Evolutionary conservation across 345 rosid genomes (phyloP).

Genomic region (Moricandia moricandioides): DNA sequence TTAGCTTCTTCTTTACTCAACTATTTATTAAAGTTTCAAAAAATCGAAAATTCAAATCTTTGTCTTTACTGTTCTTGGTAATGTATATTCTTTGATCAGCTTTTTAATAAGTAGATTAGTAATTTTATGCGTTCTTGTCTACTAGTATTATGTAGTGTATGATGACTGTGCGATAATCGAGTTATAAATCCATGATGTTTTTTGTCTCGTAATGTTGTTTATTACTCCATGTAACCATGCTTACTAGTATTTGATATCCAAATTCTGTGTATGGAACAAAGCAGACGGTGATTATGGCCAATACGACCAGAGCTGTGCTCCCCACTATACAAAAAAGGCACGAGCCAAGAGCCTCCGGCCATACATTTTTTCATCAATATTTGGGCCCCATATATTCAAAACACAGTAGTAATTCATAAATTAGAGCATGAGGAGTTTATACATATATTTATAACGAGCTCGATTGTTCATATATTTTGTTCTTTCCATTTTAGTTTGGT

Average conservation of each 20-base stretch:
- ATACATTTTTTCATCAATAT: too few relatives aligned
- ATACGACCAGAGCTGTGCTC: neutral
- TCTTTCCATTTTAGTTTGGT: too few relatives aligned
- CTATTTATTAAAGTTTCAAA: slow-evolving; percentile 27
- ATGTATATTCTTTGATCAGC: slow-evolving; percentile 11
- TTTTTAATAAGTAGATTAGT: neutral
- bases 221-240: neutral
- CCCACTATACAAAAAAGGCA: too few relatives aligned
- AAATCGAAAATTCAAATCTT: slow-evolving; percentile 1
- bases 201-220: neutral
- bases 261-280: slow-evolving; percentile 5
- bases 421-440: too few relatives aligned
- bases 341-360: too few relatives aligned
- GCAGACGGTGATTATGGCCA: neutral
- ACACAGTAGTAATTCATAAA: too few relatives aligned
- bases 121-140: slow-evolving; percentile 3
- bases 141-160: neutral
- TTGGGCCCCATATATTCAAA: too few relatives aligned
- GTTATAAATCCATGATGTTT: neutral
- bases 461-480: too few relatives aligned
- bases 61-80: slow-evolving; percentile 10
- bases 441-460: too few relatives aligned
- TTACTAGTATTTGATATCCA: neutral
- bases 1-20: slow-evolving; percentile 33
- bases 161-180: neutral